Conservation (phyloP, 1,139 yeast species). For the Zygosaccharomyces sapae region DNA sequence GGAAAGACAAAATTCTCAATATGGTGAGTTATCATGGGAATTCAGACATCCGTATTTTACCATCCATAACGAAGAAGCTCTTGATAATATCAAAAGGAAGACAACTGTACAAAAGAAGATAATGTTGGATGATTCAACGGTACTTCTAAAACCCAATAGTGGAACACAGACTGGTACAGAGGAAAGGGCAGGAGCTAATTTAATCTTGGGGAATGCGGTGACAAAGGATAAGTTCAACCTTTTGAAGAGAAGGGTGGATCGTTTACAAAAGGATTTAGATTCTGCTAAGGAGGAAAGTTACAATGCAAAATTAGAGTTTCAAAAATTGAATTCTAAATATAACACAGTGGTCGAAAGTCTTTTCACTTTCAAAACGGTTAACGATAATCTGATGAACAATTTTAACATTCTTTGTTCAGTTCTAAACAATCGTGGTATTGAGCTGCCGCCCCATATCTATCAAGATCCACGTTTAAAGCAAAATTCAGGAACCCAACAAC, state of each 20-base stretch:
- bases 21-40: conserved; percentile 89
- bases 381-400: conserved; percentile 54
- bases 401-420: conserved; percentile 48
- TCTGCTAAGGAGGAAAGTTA: conserved; percentile 41
- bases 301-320: conserved; percentile 43
- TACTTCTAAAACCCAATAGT: conserved; percentile 14
- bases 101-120: conserved; percentile 54
- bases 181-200: conserved; percentile 16
- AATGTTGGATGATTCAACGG: conserved; percentile 26
- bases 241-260: conserved; percentile 30
- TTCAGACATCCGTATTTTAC: conserved; percentile 87
- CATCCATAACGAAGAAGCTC: conserved; percentile 42
- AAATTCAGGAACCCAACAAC: conserved; percentile 13
- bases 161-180: conserved; percentile 10
- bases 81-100: conserved; percentile 34
- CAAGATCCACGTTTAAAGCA: conserved; percentile 13
- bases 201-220: conserved; percentile 26
- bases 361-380: conserved; percentile 50
- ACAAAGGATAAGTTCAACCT: conserved; percentile 27
- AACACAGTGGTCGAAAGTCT: conserved; percentile 61
- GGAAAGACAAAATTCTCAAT: conserved; percentile 49
- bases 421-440: conserved; percentile 55
- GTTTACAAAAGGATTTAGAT: conserved; percentile 46
- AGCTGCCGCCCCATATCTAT: conserved; percentile 46
- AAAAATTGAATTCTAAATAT: conserved; percentile 51